Evolutionary conservation across 768 basidiomycete genomes (phyloP).

Genomic region (Solioccasus polychromus): DNA sequence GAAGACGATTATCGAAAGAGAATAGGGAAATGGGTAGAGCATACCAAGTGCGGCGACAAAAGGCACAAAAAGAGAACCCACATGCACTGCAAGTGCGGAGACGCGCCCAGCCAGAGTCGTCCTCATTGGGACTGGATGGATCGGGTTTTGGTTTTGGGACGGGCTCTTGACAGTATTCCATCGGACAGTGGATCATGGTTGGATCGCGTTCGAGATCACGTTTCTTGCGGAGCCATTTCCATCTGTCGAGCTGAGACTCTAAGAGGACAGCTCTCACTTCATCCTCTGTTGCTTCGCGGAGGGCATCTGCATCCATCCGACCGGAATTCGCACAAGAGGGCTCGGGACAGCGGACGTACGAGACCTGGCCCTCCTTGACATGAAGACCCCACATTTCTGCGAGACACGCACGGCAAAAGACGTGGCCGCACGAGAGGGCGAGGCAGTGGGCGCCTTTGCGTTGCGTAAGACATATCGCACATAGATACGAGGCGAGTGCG

Average conservation of each 20-base stretch:
- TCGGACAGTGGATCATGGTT: slow-evolving; percentile 76
- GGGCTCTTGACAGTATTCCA: slow-evolving; percentile 76
- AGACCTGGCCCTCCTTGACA: slow-evolving; percentile 76
- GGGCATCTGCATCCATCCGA: slow-evolving; percentile 21
- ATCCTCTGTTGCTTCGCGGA: slow-evolving; percentile 58
- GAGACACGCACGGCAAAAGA: slow-evolving; percentile 83
- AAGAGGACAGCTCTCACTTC: slow-evolving; percentile 72
- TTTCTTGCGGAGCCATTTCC: slow-evolving; percentile 77
- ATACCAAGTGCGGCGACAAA: slow-evolving; percentile 80
- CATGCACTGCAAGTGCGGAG: slow-evolving; percentile 72
- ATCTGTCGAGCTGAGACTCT: slow-evolving; percentile 61
- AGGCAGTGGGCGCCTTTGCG: slow-evolving; percentile 77
- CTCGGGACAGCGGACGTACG: slow-evolving; percentile 77
- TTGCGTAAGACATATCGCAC: slow-evolving; percentile 72
- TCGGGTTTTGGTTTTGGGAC: slow-evolving; percentile 54
- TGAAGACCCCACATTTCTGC: slow-evolving; percentile 80
- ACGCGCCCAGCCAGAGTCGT: slow-evolving; percentile 68
- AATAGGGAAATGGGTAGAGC: slow-evolving; percentile 8
- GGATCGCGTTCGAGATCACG: slow-evolving; percentile 75
- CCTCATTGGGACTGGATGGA: slow-evolving; percentile 33
- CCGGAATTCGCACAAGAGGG: slow-evolving; percentile 65
- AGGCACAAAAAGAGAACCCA: slow-evolving; percentile 76
- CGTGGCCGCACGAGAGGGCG: slow-evolving; percentile 66
- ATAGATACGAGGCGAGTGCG: slow-evolving; percentile 61
- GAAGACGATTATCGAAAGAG: slow-evolving; percentile 7